These are phyloP conservation scores for Begonia fuchsioides DNA, from an alignment of 306 rosid genomes.

Conservation along the genomic window DNA sequence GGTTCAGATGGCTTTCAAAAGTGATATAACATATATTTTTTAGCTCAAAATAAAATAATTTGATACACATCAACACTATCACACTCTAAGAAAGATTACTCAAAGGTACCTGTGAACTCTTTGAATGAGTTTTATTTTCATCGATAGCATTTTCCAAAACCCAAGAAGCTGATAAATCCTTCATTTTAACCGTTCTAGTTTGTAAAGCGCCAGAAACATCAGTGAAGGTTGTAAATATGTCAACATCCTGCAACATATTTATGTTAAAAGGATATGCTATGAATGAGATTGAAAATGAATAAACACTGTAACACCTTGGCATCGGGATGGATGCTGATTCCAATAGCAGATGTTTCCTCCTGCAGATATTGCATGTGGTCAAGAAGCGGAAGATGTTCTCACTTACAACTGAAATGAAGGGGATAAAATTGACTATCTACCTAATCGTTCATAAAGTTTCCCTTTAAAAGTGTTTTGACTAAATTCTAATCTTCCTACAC, in stretches of 20 bases:
- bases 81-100: too few species aligned
- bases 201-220: slow-evolving; percentile 49
- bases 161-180: slow-evolving; percentile 81
- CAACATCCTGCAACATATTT: slow-evolving; percentile 52
- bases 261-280: slow-evolving; percentile 6
- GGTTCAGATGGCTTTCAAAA: too few species aligned
- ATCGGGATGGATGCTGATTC: slow-evolving; percentile 28
- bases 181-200: slow-evolving; percentile 61
- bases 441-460: too few species aligned
- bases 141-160: slow-evolving; percentile 61
- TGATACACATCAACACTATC: too few species aligned
- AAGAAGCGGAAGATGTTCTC: slow-evolving; percentile 8
- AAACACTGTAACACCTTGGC: slow-evolving; percentile 39
- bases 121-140: slow-evolving; percentile 29
- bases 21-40: too few species aligned
- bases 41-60: neutral
- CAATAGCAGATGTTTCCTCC: slow-evolving; percentile 31
- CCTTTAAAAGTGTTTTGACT: too few species aligned
- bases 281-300: slow-evolving; percentile 7
- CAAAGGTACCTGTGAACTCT: slow-evolving; percentile 43
- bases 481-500: too few species aligned
- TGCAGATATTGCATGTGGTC: slow-evolving; percentile 19
- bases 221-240: slow-evolving; percentile 68
- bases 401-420: too few species aligned
- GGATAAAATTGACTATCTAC: too few species aligned